Evolutionary conservation across 176 grass and related monocot species (phyloP).

Genomic region (Pontederia crassipes): DNA sequence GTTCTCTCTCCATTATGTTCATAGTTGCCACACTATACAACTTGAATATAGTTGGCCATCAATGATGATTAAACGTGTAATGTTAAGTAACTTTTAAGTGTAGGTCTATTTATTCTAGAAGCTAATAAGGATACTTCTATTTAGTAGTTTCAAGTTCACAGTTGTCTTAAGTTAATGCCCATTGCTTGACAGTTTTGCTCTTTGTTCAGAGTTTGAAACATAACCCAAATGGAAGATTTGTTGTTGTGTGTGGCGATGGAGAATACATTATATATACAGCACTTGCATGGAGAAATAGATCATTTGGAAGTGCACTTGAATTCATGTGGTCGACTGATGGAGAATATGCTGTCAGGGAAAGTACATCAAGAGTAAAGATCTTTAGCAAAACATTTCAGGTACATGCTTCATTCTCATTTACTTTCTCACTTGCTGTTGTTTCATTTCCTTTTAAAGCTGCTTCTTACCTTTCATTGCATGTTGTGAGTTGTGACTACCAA

Average conservation of each 20-base stretch:
- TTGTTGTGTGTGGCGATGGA: constrained; percentile 94
- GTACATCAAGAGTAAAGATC: constrained; percentile 85
- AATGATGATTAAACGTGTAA: no score
- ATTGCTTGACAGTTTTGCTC: not conserved
- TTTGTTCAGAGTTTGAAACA: constrained; percentile 86
- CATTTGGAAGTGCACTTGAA: constrained; percentile 86
- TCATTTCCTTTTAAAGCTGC: not conserved
- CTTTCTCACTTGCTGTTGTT: not conserved
- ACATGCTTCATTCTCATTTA: not conserved
- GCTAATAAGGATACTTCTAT: not conserved
- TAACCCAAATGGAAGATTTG: constrained; percentile 93
- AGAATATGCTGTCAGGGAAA: constrained; percentile 91
- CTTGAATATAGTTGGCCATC: no score
- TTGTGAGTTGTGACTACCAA: no score
- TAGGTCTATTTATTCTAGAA: no score
- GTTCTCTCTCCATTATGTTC: no score
- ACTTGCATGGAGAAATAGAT: constrained; percentile 96
- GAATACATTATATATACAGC: constrained; percentile 98
- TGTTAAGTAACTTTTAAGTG: no score
- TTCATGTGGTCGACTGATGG: constrained; percentile 93
- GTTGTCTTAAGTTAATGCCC: not conserved
- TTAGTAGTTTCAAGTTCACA: not conserved
- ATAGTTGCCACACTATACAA: no score
- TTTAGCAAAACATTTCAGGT: constrained; percentile 95
- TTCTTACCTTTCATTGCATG: not conserved